Conservation (phyloP, 169 alveolate species). For the Eimeria maxima region DNA sequence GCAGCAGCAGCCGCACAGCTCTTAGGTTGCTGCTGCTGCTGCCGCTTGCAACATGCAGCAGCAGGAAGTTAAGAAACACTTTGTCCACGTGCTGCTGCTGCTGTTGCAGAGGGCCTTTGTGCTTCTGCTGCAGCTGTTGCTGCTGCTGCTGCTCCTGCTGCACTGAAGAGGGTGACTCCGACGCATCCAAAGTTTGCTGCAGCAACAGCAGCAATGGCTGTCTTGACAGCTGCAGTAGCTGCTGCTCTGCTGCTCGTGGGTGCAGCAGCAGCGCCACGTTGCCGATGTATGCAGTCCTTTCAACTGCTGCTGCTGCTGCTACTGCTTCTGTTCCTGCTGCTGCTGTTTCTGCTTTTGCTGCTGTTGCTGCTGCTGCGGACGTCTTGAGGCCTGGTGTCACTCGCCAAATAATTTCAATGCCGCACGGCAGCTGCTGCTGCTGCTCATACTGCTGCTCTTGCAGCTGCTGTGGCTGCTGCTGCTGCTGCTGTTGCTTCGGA, state of each 20-base stretch:
- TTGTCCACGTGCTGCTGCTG: constrained; percentile 44
- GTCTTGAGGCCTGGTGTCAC: background rate
- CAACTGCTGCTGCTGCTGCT: constrained; percentile 45
- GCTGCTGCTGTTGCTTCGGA: background rate
- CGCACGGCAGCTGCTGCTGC: constrained; percentile 35
- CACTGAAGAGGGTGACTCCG: background rate
- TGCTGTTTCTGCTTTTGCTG: background rate
- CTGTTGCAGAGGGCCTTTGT: background rate
- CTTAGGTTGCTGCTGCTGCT: constrained; percentile 18
- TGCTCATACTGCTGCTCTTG: constrained; percentile 31
- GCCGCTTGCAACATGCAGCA: constrained; percentile 58
- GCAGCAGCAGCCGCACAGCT: constrained; percentile 73
- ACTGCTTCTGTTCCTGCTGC: constrained; percentile 18
- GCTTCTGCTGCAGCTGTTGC: constrained; percentile 8
- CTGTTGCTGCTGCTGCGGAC: constrained; percentile 31
- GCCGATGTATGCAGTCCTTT: constrained; percentile 44
- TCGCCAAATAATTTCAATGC: constrained; percentile 40
- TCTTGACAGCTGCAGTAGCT: constrained; percentile 38
- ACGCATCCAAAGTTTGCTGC: background rate
- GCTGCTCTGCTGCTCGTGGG: constrained; percentile 62
- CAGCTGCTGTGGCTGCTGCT: constrained; percentile 40
- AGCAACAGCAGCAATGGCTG: constrained; percentile 32
- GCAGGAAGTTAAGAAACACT: constrained; percentile 28
- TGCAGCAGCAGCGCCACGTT: constrained; percentile 69
- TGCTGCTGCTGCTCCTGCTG: constrained; percentile 49